These are phyloP conservation scores for Saccharum officinarum DNA, from an alignment of 176 grass and related monocot genomes.

Conservation along the genomic window DNA sequence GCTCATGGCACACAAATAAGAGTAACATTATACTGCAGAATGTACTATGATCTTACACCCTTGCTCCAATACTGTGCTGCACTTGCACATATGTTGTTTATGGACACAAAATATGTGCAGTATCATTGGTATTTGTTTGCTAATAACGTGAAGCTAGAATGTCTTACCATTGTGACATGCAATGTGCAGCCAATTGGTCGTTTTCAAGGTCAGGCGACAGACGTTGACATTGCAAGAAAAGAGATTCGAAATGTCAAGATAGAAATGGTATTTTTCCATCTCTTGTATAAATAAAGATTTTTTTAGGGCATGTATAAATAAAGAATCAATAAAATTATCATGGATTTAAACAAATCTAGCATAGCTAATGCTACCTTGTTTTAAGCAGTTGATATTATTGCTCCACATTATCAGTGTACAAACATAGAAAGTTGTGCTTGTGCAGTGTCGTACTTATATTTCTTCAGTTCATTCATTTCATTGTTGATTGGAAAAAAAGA, in stretches of 20 bases:
- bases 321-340: background rate
- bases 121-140: conserved; percentile 17
- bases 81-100: background rate
- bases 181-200: conserved; percentile 82
- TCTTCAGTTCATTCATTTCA: conserved; percentile 4
- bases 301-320: conserved; percentile 4
- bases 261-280: conserved; percentile 69
- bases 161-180: conserved; percentile 40
- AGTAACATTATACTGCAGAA: background rate
- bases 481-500: background rate
- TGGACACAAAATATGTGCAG: conserved; percentile 9
- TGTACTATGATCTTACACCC: background rate
- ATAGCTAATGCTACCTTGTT: background rate
- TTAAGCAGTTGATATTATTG: background rate
- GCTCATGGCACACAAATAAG: background rate
- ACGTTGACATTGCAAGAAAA: conserved; percentile 85
- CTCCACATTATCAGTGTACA: background rate
- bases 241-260: conserved; percentile 93
- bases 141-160: conserved; percentile 1
- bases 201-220: conserved; percentile 82
- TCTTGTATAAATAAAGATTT: background rate
- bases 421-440: background rate
- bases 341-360: conserved; percentile 20
- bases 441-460: background rate
- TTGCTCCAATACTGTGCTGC: background rate